These are phyloP conservation scores for Aspergillus terreus DNA, from an alignment of 2,329 filamentous ascomycete species.

Conservation along the genomic window DNA sequence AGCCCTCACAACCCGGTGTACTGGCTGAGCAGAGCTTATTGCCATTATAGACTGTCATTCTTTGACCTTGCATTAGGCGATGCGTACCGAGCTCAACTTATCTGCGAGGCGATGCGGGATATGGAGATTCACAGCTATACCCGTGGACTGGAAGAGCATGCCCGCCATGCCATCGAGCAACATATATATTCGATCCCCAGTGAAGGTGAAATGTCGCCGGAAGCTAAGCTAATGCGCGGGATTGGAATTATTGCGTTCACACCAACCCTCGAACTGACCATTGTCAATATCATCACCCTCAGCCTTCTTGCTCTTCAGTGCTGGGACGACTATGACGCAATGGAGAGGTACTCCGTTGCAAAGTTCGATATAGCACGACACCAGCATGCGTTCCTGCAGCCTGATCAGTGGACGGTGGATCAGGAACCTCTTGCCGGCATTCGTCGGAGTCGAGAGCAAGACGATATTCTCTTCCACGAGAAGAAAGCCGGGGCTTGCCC, in stretches of 20 bases:
- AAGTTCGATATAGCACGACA: constrained; percentile 11
- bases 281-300: constrained; percentile 28
- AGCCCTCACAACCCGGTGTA: constrained; percentile 37
- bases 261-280: constrained; percentile 23
- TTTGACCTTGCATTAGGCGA: constrained; percentile 38
- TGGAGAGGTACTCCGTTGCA: constrained; percentile 16
- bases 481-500: constrained; percentile 14
- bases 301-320: constrained; percentile 28
- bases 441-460: neutral
- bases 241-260: constrained; percentile 26
- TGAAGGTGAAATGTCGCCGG: constrained; percentile 11
- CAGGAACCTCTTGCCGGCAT: neutral
- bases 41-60: constrained; percentile 29
- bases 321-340: constrained; percentile 26
- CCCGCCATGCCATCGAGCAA: constrained; percentile 30
- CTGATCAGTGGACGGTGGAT: neutral
- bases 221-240: neutral
- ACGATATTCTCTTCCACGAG: neutral
- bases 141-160: constrained; percentile 8
- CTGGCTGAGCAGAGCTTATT: constrained; percentile 35
- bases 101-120: constrained; percentile 29
- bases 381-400: neutral
- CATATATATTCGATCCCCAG: constrained; percentile 19
- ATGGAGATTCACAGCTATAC: neutral
- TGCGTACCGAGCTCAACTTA: constrained; percentile 31